A percentile compares a stretch with the other conserved stretches of the same genome.
These are phyloP conservation scores for Perkinsus olseni DNA, from an alignment of 169 alveolate genomes.

Conservation along the genomic window DNA sequence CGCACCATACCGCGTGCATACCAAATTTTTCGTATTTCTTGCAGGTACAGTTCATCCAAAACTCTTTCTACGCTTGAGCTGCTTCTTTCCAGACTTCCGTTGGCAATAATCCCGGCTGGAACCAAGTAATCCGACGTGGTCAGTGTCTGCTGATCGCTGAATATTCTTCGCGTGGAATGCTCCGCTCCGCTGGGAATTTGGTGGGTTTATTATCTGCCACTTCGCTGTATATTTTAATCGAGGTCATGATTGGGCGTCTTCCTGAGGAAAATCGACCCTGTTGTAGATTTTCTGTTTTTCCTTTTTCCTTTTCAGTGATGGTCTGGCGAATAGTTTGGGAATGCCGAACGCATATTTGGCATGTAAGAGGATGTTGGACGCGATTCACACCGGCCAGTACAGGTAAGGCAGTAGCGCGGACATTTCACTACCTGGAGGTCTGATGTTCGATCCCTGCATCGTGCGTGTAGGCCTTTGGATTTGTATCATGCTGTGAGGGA, in stretches of 20 bases:
- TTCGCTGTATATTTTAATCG: no score
- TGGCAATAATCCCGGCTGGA: neutral
- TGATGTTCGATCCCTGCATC: neutral
- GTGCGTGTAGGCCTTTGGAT: neutral
- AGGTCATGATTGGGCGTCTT: no score
- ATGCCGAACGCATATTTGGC: neutral
- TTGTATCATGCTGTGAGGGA: neutral
- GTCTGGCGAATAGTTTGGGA: neutral
- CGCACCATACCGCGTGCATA: neutral
- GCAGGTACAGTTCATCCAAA: neutral
- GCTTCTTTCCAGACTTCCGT: neutral
- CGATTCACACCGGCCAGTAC: neutral
- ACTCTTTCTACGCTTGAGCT: neutral
- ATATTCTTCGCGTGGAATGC: no score
- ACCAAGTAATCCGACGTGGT: neutral
- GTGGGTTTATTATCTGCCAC: no score
- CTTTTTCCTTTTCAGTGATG: neutral
- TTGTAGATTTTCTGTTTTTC: neutral
- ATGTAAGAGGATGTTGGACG: neutral
- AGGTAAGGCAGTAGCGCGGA: neutral
- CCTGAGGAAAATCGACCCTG: no score
- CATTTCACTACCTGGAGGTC: no score
- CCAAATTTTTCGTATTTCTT: neutral
- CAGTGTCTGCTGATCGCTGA: no score
- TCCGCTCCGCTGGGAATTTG: no score